Conservation (phyloP, 805 yeast species). For the Wickerhamomyces rabaulensis region DNA sequence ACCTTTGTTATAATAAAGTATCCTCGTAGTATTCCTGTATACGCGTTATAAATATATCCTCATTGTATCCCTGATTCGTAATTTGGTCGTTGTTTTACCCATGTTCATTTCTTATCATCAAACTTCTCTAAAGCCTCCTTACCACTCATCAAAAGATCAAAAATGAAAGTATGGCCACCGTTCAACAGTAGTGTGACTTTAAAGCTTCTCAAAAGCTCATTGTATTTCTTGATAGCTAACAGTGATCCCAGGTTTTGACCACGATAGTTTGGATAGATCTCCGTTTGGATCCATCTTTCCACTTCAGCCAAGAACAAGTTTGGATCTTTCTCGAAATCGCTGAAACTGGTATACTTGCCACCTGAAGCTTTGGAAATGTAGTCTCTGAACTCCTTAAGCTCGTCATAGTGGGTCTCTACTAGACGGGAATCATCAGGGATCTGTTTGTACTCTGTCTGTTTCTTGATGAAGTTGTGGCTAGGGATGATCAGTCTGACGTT, state of each 20-base stretch:
- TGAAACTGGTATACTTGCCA: conserved; percentile 24
- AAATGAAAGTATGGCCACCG: conserved; percentile 53
- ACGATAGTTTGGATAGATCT: conserved; percentile 20
- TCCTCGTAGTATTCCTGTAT: too few species aligned
- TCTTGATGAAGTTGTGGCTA: conserved; percentile 16
- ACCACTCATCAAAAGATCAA: conserved; percentile 41
- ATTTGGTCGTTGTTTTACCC: too few species aligned
- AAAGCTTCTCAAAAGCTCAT: conserved; percentile 36
- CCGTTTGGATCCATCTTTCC: conserved; percentile 32
- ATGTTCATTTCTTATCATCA: conserved; percentile 3
- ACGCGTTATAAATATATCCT: background rate
- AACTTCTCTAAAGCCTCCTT: conserved; percentile 12
- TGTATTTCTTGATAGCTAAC: conserved; percentile 23
- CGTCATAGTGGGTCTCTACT: conserved; percentile 44
- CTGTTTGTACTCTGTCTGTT: conserved; percentile 35
- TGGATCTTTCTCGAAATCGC: conserved; percentile 34
- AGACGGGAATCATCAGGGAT: conserved; percentile 50
- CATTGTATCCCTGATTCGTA: background rate
- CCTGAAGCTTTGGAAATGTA: conserved; percentile 20
- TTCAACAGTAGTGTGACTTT: conserved; percentile 42
- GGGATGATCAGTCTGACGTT: conserved; percentile 13
- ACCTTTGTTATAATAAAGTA: background rate
- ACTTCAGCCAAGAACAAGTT: conserved; percentile 34
- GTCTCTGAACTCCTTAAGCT: conserved; percentile 30
- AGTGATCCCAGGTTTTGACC: conserved; percentile 11